Evolutionary conservation across 129 eudicot genomes (phyloP).

Genomic region (Lactuca saligna): DNA sequence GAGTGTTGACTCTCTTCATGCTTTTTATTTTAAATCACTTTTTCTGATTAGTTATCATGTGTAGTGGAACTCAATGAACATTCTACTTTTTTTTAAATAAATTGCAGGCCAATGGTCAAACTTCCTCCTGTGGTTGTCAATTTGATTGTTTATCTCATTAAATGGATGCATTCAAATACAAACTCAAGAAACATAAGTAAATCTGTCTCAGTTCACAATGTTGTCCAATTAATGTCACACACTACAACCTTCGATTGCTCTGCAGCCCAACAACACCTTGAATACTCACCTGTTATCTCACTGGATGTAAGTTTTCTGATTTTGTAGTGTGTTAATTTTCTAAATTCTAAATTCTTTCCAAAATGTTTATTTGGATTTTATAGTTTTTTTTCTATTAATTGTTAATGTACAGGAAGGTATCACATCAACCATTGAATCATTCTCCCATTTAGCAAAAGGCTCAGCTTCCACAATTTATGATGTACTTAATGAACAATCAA

Average conservation of each 20-base stretch:
- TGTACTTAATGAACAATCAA: slow-evolving; percentile 46
- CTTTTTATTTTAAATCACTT: background rate
- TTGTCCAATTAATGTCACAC: slow-evolving; percentile 54
- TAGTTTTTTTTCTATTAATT: slow-evolving; percentile 11
- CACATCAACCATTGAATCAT: slow-evolving; percentile 53
- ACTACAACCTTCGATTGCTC: slow-evolving; percentile 69
- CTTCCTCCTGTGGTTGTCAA: slow-evolving; percentile 48
- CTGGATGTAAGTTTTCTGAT: slow-evolving; percentile 54
- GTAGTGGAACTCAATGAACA: slow-evolving; percentile 1
- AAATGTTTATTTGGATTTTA: background rate
- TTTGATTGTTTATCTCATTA: slow-evolving; percentile 39
- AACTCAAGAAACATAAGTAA: slow-evolving; percentile 37
- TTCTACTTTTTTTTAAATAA: background rate
- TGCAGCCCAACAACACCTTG: slow-evolving; percentile 70
- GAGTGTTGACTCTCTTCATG: background rate
- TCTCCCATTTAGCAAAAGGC: slow-evolving; percentile 53
- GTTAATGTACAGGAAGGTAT: slow-evolving; percentile 65
- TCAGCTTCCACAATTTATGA: slow-evolving; percentile 30
- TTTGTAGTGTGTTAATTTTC: slow-evolving; percentile 20
- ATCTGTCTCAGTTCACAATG: slow-evolving; percentile 38
- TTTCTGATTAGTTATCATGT: slow-evolving; percentile 4
- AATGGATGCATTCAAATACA: slow-evolving; percentile 47
- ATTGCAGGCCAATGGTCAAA: slow-evolving; percentile 68
- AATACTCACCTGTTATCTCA: slow-evolving; percentile 71
- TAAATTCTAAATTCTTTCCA: background rate